A percentile compares a stretch with the other conserved stretches of the same genome.
These are phyloP conservation scores for Globisporangium spiculum DNA, from an alignment of 352 stramenopile species.

Conservation along the genomic window DNA sequence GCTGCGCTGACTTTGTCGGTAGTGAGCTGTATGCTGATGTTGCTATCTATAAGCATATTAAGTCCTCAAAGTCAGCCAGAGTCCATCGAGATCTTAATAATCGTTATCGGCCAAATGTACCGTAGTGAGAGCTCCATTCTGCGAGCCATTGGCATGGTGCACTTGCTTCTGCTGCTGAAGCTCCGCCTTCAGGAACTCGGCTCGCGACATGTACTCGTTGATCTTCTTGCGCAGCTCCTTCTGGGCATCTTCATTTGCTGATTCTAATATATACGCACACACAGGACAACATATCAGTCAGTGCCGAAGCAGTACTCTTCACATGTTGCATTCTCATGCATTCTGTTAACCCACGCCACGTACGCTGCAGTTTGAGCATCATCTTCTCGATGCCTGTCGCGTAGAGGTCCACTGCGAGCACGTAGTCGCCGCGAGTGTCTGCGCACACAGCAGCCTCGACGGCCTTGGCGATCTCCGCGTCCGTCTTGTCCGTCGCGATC, in stretches of 20 bases:
- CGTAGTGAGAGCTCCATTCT: not conserved
- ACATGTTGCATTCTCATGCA: not conserved
- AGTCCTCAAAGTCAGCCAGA: not conserved
- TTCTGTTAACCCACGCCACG: conserved; percentile 1
- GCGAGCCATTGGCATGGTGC: not conserved
- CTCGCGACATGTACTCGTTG: conserved; percentile 76
- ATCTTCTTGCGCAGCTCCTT: conserved; percentile 48
- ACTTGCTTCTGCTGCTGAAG: conserved; percentile 5
- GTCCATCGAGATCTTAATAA: not conserved
- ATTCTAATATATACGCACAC: conserved; percentile 22
- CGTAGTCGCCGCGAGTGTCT: conserved; percentile 44
- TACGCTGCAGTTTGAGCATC: conserved; percentile 59
- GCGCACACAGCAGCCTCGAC: conserved; percentile 56
- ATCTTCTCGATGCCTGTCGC: conserved; percentile 72
- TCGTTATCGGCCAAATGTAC: not conserved
- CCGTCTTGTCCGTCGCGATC: conserved; percentile 7
- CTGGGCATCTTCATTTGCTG: conserved; percentile 31
- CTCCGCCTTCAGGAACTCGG: conserved; percentile 60
- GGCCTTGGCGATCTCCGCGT: conserved; percentile 43
- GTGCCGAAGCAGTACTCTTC: not conserved
- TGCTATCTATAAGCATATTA: not conserved
- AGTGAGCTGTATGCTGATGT: not conserved
- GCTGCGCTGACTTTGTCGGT: not conserved
- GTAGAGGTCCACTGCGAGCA: conserved; percentile 67
- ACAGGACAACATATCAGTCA: not conserved